phyloP scores from a whole-genome alignment of 768 basidiomycete species.

The Gymnopilus dilepis region DNA sequence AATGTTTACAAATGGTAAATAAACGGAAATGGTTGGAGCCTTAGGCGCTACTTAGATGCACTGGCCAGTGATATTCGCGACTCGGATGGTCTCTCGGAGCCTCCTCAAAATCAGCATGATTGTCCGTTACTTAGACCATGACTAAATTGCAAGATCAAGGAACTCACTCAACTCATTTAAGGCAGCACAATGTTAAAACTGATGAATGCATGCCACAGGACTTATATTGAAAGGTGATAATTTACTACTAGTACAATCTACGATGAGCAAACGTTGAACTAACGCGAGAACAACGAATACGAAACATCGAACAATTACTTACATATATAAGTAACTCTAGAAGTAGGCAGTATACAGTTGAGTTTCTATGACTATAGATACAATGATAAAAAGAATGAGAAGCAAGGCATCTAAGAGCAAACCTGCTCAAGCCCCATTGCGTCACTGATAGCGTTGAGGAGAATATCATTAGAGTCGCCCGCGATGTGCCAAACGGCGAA shows the following conservation, averaged over 20 bases:
- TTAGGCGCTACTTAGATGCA: no score
- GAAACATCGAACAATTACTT: neutral
- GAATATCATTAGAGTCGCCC: constrained; percentile 63
- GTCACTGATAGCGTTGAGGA: constrained; percentile 57
- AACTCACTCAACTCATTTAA: no score
- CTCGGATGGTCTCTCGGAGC: no score
- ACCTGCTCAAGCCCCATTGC: constrained; percentile 36
- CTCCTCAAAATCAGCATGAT: no score
- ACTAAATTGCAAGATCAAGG: no score
- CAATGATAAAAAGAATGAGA: neutral
- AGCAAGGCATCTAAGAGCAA: constrained; percentile 13
- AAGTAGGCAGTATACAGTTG: neutral
- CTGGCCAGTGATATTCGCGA: no score
- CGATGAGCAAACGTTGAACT: neutral
- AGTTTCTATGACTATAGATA: constrained; percentile 3
- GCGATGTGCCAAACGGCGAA: constrained; percentile 73
- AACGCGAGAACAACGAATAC: neutral
- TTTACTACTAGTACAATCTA: neutral
- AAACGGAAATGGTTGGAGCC: no score
- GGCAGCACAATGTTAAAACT: no score
- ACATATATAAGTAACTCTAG: constrained; percentile 6
- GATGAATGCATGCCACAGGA: no score
- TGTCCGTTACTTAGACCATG: no score
- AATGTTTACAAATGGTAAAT: no score
- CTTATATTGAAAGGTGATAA: neutral